These are phyloP conservation scores for Parachaetomium inaequale DNA, from an alignment of 495 filamentous ascomycete genomes.

Conservation along the genomic window DNA sequence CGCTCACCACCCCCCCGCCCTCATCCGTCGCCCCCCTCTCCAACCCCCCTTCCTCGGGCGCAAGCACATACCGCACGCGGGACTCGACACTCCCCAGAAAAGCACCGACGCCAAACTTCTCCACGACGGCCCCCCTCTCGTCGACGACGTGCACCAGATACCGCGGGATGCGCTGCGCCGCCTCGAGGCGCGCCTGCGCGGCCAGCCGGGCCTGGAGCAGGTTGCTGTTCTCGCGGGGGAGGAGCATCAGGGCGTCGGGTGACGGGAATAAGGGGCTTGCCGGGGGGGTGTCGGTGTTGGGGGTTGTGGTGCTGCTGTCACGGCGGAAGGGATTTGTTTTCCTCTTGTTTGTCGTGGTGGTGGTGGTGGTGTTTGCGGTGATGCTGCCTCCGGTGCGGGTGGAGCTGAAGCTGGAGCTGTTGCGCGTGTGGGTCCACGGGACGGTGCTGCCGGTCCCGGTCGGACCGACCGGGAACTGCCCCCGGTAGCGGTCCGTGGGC, in stretches of 20 bases:
- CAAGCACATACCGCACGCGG: slow-evolving; percentile 56
- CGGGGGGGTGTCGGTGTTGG: slow-evolving; percentile 15
- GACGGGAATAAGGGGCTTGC: slow-evolving; percentile 42
- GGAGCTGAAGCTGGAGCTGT: slow-evolving; percentile 15
- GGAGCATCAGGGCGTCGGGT: slow-evolving; percentile 12
- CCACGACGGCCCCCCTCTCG: slow-evolving; percentile 43
- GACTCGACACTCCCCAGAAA: slow-evolving; percentile 57
- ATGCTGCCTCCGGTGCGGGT: slow-evolving; percentile 8
- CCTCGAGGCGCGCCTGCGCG: slow-evolving; percentile 57
- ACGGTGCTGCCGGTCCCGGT: background rate
- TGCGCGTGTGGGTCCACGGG: slow-evolving; percentile 13
- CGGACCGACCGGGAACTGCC: background rate
- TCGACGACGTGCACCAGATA: slow-evolving; percentile 53
- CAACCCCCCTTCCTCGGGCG: slow-evolving; percentile 55
- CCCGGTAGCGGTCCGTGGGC: slow-evolving; percentile 36
- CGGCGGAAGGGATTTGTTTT: background rate
- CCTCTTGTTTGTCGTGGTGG: no score
- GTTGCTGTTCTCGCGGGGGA: slow-evolving; percentile 38
- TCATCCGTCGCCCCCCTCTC: slow-evolving; percentile 49
- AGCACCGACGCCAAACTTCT: slow-evolving; percentile 50
- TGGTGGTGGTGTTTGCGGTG: background rate
- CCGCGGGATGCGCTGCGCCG: slow-evolving; percentile 48
- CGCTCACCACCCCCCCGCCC: slow-evolving; percentile 50
- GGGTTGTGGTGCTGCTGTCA: background rate
- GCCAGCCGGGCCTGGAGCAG: slow-evolving; percentile 50